phyloP scores from a whole-genome alignment of 345 rosid genomes.

The Ailanthus altissimus region DNA sequence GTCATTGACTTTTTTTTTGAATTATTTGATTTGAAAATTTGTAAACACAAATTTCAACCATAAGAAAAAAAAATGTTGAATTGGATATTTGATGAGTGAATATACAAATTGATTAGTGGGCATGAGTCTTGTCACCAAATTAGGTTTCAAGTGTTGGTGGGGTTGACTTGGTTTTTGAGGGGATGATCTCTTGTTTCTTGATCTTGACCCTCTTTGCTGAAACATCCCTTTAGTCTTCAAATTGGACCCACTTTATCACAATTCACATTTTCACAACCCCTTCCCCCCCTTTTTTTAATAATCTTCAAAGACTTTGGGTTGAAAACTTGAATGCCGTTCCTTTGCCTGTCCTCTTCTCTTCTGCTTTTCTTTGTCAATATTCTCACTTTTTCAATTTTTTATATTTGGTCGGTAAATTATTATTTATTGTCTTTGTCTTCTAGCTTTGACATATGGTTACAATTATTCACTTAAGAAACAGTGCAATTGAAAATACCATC shows the following conservation, averaged over 20 bases:
- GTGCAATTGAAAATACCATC: too few relatives aligned
- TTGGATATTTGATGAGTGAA: slow-evolving; percentile 13
- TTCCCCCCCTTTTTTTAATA: background rate
- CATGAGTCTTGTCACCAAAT: slow-evolving; percentile 36
- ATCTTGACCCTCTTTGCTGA: slow-evolving; percentile 43
- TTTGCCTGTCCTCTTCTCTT: slow-evolving; percentile 26
- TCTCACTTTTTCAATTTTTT: background rate
- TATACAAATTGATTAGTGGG: slow-evolving; percentile 40
- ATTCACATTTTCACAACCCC: too few relatives aligned
- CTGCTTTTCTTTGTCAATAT: background rate
- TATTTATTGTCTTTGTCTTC: background rate
- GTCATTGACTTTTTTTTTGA: slow-evolving; percentile 33
- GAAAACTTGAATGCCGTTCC: slow-evolving; percentile 17
- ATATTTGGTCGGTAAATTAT: slow-evolving; percentile 19
- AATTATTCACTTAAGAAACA: background rate
- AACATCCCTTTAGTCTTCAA: slow-evolving; percentile 42
- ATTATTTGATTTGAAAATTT: slow-evolving; percentile 6
- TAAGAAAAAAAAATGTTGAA: slow-evolving; percentile 5
- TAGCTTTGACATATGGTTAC: background rate
- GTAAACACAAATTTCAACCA: slow-evolving; percentile 24
- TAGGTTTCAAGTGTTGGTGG: slow-evolving; percentile 34
- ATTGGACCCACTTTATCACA: slow-evolving; percentile 26
- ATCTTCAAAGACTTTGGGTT: slow-evolving; percentile 21
- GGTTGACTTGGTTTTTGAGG: slow-evolving; percentile 39
- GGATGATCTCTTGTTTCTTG: slow-evolving; percentile 8